Conservation (phyloP, 2,329 filamentous ascomycete species). For the Didymella pinodella region DNA sequence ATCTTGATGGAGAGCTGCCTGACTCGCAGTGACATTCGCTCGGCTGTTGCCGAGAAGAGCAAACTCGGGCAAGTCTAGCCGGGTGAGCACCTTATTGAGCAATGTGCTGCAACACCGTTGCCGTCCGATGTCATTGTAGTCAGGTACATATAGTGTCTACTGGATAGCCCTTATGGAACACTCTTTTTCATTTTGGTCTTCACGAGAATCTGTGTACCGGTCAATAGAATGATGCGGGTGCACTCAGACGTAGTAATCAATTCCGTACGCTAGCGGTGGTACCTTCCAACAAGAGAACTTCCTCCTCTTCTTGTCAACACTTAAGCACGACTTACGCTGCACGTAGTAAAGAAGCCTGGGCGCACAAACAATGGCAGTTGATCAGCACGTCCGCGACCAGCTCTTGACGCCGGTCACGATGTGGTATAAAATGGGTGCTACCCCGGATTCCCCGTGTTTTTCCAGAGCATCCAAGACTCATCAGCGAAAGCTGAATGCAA, state of each 20-base stretch:
- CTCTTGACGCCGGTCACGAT: not conserved
- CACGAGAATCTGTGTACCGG: too few relatives aligned
- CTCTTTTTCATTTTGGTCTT: too few relatives aligned
- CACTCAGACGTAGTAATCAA: constrained; percentile 5
- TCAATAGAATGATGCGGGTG: not conserved
- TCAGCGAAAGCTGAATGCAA: constrained; percentile 5
- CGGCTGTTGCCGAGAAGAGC: not conserved
- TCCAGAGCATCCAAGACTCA: not conserved
- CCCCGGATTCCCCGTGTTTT: not conserved
- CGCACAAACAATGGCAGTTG: not conserved
- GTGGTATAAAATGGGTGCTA: not conserved
- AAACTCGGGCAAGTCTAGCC: not conserved
- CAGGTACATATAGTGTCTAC: not conserved
- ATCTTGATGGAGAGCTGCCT: not conserved
- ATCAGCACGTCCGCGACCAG: not conserved
- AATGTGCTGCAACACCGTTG: not conserved
- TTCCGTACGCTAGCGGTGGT: constrained; percentile 5
- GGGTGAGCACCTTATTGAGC: not conserved
- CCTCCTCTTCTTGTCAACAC: not conserved
- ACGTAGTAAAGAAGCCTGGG: constrained; percentile 6
- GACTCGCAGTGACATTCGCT: not conserved
- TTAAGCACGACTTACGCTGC: constrained; percentile 5
- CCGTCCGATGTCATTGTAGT: not conserved
- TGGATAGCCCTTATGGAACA: too few relatives aligned
- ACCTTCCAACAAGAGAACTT: constrained; percentile 4